Conservation (phyloP, 192 early-diverging fungal genomes). For the Jimgerdemannia lactiflua region DNA sequence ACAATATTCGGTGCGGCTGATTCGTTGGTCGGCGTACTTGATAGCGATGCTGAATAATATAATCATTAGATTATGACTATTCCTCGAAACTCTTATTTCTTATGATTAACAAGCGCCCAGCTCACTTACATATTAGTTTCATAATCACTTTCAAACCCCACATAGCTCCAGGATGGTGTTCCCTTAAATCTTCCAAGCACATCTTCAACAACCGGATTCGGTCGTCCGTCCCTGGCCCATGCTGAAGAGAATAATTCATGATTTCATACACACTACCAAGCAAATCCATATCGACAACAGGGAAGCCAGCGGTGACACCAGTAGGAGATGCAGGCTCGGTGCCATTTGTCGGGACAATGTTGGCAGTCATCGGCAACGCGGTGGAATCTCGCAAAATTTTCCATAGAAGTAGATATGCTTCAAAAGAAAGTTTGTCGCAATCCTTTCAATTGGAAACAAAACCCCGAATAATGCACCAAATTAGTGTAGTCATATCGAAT, state of each 20-base stretch:
- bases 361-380: constrained; percentile 8
- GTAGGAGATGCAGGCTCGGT: constrained; percentile 18
- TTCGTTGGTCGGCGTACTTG: background rate
- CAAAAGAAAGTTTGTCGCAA: constrained; percentile 28
- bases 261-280: constrained; percentile 20
- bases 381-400: constrained; percentile 39
- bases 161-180: constrained; percentile 37
- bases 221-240: constrained; percentile 31
- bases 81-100: background rate
- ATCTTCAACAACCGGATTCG: constrained; percentile 18
- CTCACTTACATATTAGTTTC: constrained; percentile 28
- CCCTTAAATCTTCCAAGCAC: constrained; percentile 34
- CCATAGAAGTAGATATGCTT: constrained; percentile 37
- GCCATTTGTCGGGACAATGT: constrained; percentile 5
- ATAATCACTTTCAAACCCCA: constrained; percentile 39
- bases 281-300: constrained; percentile 24
- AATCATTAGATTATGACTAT: background rate
- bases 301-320: constrained; percentile 6
- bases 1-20: constrained; percentile 3
- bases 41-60: constrained; percentile 1
- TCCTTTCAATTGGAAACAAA: constrained; percentile 12
- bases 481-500: no score
- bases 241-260: constrained; percentile 27
- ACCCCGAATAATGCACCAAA: no score
- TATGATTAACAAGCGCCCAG: no score